A percentile compares a stretch with the other conserved stretches of the same genome.
Evolutionary conservation across 108 stramenopile genomes (phyloP).

Genomic region (Thalassiosira profunda): DNA sequence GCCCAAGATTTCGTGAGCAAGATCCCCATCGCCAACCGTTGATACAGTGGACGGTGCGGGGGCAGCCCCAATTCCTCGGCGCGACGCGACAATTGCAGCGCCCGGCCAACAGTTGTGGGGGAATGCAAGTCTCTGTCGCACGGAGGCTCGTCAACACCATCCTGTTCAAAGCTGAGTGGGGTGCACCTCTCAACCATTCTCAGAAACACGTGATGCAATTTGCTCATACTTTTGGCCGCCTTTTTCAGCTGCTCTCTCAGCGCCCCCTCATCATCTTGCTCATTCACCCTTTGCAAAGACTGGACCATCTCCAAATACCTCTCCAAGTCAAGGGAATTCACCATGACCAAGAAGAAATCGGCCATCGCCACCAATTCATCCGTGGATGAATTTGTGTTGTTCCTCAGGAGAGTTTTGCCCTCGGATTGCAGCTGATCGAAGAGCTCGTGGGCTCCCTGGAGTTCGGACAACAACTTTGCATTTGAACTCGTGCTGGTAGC

Average conservation of each 20-base stretch:
- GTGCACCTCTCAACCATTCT: constrained; percentile 22
- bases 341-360: constrained; percentile 27
- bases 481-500: no score
- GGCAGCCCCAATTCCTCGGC: constrained; percentile 47
- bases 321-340: constrained; percentile 24
- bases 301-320: constrained; percentile 15
- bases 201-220: constrained; percentile 23
- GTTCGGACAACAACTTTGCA: background rate
- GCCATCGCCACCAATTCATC: constrained; percentile 29
- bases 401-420: background rate
- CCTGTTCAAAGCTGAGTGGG: constrained; percentile 2
- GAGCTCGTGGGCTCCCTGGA: background rate
- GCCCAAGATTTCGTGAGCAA: constrained; percentile 12
- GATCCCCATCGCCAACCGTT: constrained; percentile 39
- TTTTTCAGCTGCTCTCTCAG: background rate
- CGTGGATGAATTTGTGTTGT: background rate
- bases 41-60: constrained; percentile 40
- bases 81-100: constrained; percentile 38
- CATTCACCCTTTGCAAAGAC: background rate
- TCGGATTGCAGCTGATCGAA: background rate
- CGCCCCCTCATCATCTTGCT: background rate
- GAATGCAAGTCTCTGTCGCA: constrained; percentile 17
- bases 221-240: constrained; percentile 2
- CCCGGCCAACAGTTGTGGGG: constrained; percentile 25
- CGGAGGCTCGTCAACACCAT: background rate